A percentile compares a stretch with the other conserved stretches of the same genome.
These are phyloP conservation scores for Petunia secreta DNA, from an alignment of 257 asterid genomes.

Conservation along the genomic window DNA sequence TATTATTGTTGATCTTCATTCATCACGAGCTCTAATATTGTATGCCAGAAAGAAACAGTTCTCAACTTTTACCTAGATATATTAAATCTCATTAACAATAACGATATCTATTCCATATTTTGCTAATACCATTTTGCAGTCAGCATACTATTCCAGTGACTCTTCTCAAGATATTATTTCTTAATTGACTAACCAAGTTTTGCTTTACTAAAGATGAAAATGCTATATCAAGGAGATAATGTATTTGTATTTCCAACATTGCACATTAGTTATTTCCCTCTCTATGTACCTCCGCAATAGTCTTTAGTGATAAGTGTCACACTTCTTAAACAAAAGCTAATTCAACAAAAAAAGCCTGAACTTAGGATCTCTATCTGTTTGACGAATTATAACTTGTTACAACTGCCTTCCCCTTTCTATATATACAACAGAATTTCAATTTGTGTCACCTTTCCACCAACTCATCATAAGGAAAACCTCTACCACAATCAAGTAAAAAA, in stretches of 20 bases:
- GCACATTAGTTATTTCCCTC: not conserved
- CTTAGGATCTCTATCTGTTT: not conserved
- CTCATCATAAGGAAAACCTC: constrained; percentile 11
- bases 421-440: constrained; percentile 10
- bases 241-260: not conserved
- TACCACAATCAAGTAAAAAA: not conserved
- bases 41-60: constrained; percentile 6
- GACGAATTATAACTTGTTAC: constrained; percentile 9
- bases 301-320: not conserved
- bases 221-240: not conserved
- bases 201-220: not conserved
- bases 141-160: constrained; percentile 19
- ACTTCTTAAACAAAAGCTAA: not conserved
- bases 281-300: not conserved
- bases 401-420: constrained; percentile 20
- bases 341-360: constrained; percentile 19
- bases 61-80: constrained; percentile 19
- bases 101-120: not conserved
- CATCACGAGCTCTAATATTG: not conserved
- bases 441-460: not conserved
- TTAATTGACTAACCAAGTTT: not conserved
- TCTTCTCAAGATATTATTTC: constrained; percentile 6
- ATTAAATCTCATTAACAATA: constrained; percentile 16
- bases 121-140: constrained; percentile 14
- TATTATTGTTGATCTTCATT: not conserved